Conservation (phyloP, 1,284 basidiomycete genomes). For the Ceratobasidium sp. region DNA sequence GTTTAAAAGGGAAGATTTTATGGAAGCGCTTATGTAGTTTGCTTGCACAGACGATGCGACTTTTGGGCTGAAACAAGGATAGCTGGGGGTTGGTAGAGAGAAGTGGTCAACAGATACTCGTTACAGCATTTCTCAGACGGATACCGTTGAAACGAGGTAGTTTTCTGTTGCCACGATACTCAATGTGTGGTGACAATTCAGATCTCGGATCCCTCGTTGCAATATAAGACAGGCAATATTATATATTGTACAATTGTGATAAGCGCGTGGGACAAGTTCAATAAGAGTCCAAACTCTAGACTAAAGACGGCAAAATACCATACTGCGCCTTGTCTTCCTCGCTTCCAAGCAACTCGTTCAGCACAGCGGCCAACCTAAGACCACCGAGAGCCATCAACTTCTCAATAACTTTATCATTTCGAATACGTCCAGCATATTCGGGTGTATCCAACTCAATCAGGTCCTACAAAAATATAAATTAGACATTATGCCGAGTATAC, state of each 20-base stretch:
- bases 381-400: constrained; percentile 85
- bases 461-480: neutral
- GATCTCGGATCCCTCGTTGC: no score
- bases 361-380: constrained; percentile 82
- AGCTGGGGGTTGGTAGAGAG: constrained; percentile 8
- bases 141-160: no score
- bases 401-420: constrained; percentile 79
- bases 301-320: constrained; percentile 4
- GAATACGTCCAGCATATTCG: constrained; percentile 79
- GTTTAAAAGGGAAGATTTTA: neutral
- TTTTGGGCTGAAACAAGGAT: constrained; percentile 28
- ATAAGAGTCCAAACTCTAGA: neutral
- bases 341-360: constrained; percentile 76
- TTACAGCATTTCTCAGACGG: no score
- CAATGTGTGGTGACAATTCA: no score
- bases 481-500: neutral
- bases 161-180: no score
- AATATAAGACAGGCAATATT: no score
- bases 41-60: constrained; percentile 11
- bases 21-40: no score
- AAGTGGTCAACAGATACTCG: no score
- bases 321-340: constrained; percentile 33
- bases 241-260: no score
- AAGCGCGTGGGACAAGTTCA: no score
- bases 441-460: constrained; percentile 89